phyloP scores from a whole-genome alignment of 345 rosid species.

The Pelargonium nanum region DNA sequence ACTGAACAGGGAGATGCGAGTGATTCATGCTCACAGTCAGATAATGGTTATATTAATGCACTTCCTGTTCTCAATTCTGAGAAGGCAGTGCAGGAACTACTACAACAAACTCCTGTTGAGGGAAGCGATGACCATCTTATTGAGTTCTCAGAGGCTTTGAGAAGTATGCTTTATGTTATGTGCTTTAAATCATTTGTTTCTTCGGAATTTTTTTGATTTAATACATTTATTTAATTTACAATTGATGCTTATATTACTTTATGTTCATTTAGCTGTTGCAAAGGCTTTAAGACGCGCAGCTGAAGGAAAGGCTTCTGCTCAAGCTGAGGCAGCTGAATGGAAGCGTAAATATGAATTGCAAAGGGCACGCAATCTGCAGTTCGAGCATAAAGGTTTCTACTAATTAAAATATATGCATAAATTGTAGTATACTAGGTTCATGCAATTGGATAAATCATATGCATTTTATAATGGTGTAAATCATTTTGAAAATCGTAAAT shows the following conservation, averaged over 20 bases:
- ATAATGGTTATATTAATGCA: conserved; percentile 39
- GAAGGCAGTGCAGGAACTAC: conserved; percentile 84
- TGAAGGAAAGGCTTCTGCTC: conserved; percentile 94
- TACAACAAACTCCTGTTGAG: conserved; percentile 66
- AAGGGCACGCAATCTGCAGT: conserved; percentile 41
- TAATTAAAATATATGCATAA: conserved; percentile 3
- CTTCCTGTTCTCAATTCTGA: conserved; percentile 53
- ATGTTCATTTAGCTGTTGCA: conserved; percentile 67
- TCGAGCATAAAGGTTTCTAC: conserved; percentile 53
- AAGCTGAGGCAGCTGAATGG: conserved; percentile 99
- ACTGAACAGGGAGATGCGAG: conserved; percentile 44
- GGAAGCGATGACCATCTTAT: conserved; percentile 79
- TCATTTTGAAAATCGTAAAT: neutral
- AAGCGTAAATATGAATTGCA: conserved; percentile 87
- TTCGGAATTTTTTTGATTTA: conserved; percentile 6
- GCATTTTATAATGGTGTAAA: neutral
- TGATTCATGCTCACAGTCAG: conserved; percentile 28
- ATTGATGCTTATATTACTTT: conserved; percentile 10
- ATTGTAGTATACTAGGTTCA: neutral
- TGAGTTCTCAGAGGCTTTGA: conserved; percentile 88
- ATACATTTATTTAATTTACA: conserved; percentile 1
- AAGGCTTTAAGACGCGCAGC: conserved; percentile 88
- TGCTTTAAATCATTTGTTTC: conserved; percentile 7
- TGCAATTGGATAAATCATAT: neutral
- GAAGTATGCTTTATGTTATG: conserved; percentile 47